Evolutionary conservation across 1,284 basidiomycete genomes (phyloP).

Genomic region (Boletus mariae): DNA sequence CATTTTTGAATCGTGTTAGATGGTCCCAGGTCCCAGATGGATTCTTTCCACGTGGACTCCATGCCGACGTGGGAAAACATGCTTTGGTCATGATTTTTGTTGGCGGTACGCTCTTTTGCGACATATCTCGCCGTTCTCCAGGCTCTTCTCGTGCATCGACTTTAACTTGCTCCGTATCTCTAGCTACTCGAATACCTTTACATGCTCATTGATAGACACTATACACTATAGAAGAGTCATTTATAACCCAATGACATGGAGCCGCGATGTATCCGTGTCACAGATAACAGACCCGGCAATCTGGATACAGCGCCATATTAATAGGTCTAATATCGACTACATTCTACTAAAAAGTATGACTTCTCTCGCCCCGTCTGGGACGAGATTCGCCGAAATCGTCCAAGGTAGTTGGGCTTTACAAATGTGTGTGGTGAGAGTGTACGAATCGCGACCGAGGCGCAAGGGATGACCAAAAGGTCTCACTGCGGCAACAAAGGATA

Average conservation of each 20-base stretch:
- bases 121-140: neutral
- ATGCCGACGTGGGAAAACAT: slow-evolving; percentile 3
- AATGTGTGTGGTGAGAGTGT: too few relatives aligned
- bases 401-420: too few relatives aligned
- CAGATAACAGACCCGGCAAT: neutral
- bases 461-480: too few relatives aligned
- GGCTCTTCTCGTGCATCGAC: neutral
- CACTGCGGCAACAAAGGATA: neutral
- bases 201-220: slow-evolving; percentile 13
- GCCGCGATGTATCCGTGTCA: neutral
- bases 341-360: too few relatives aligned
- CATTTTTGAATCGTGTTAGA: neutral
- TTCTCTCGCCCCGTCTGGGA: too few relatives aligned
- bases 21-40: neutral
- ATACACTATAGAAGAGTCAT: neutral
- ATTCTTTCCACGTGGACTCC: neutral
- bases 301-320: too few relatives aligned
- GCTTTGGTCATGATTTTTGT: slow-evolving; percentile 2
- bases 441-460: too few relatives aligned
- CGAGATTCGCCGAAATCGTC: too few relatives aligned
- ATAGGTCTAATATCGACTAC: too few relatives aligned
- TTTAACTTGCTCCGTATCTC: slow-evolving; percentile 1
- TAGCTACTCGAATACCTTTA: slow-evolving; percentile 1
- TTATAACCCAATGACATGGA: neutral
- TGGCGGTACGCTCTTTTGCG: neutral